Evolutionary conservation across 1,284 basidiomycete species (phyloP).

Genomic region (Lentinula novae-zelandiae): DNA sequence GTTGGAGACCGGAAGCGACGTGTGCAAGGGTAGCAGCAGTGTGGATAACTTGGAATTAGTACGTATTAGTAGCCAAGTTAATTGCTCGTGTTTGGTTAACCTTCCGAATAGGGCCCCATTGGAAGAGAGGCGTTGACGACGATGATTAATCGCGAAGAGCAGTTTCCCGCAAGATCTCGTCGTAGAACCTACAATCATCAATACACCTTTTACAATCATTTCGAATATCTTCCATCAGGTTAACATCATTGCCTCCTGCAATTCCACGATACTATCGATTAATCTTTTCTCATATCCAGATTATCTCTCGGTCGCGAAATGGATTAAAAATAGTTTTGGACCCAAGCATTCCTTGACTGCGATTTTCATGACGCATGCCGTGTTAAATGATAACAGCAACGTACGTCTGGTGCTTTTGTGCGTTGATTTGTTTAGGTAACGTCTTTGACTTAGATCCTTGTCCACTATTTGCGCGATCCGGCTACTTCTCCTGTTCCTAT

Average conservation of each 20-base stretch:
- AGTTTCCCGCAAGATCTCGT: slow-evolving; percentile 50
- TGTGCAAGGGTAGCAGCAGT: slow-evolving; percentile 4
- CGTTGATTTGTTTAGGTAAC: neutral
- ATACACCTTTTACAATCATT: slow-evolving; percentile 35
- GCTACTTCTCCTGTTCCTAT: slow-evolving; percentile 50
- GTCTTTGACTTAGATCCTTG: slow-evolving; percentile 35
- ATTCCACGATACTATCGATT: neutral
- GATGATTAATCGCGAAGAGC: slow-evolving; percentile 69
- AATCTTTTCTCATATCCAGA: slow-evolving; percentile 36
- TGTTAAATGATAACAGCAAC: slow-evolving; percentile 56
- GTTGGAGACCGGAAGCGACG: neutral
- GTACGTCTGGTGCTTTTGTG: slow-evolving; percentile 31
- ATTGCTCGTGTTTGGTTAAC: slow-evolving; percentile 10
- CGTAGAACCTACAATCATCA: slow-evolving; percentile 49
- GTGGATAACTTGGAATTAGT: slow-evolving; percentile 27
- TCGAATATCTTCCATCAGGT: slow-evolving; percentile 52
- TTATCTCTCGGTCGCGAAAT: slow-evolving; percentile 50
- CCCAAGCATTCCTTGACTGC: slow-evolving; percentile 53
- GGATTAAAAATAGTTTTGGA: slow-evolving; percentile 55
- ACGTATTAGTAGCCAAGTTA: slow-evolving; percentile 17
- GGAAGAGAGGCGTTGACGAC: slow-evolving; percentile 61
- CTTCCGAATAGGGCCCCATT: slow-evolving; percentile 46
- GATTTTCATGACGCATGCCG: slow-evolving; percentile 66
- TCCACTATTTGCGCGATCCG: slow-evolving; percentile 37
- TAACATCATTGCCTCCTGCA: slow-evolving; percentile 13